phyloP scores from a whole-genome alignment of 345 rosid genomes.

The Populus tremula region DNA sequence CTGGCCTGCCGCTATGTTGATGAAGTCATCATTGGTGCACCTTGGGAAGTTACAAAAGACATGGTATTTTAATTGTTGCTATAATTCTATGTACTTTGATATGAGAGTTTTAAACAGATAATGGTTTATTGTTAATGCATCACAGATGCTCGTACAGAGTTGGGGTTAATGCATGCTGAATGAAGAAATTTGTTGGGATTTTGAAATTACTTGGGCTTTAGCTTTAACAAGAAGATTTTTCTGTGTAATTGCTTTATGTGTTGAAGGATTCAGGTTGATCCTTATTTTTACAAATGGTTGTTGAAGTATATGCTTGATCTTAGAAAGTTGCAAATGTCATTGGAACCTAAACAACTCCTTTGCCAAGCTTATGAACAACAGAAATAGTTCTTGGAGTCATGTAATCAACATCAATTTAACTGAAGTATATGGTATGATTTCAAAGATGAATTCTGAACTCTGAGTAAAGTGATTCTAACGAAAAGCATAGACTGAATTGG shows the following conservation, averaged over 20 bases:
- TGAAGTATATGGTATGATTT: neutral
- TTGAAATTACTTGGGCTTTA: neutral
- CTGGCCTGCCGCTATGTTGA: constrained; percentile 94
- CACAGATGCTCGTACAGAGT: neutral
- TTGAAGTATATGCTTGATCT: neutral
- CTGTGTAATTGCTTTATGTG: neutral
- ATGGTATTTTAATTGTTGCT: constrained; percentile 45
- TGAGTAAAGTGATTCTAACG: neutral
- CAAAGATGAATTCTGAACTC: neutral
- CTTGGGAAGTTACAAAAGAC: constrained; percentile 88
- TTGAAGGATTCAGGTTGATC: neutral
- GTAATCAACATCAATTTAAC: neutral
- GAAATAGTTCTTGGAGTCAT: neutral
- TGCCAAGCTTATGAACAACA: neutral
- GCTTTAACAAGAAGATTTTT: neutral
- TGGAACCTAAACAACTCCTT: neutral
- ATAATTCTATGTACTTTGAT: neutral
- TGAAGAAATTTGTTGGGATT: neutral
- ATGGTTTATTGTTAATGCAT: neutral
- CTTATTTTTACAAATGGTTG: neutral
- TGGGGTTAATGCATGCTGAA: neutral
- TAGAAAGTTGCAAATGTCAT: neutral
- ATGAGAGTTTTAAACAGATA: neutral
- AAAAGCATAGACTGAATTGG: neutral
- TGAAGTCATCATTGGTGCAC: constrained; percentile 97